A percentile compares a stretch with the other conserved stretches of the same genome.
Evolutionary conservation across 2,329 filamentous ascomycete genomes (phyloP).

Genomic region (Aureobasidium zeae): DNA sequence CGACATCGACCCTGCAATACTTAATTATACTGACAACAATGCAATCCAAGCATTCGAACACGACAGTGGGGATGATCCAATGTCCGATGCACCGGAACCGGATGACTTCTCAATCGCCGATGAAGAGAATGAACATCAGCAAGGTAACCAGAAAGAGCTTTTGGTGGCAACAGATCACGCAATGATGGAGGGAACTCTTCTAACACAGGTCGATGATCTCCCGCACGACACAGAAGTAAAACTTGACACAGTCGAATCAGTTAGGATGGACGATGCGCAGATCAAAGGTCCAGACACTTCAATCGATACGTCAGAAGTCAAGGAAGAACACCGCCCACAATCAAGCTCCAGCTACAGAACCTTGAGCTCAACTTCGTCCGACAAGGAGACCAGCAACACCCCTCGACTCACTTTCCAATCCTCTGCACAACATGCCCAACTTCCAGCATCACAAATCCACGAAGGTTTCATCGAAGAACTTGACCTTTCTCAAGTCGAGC

Average conservation of each 20-base stretch:
- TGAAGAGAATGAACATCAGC: neutral
- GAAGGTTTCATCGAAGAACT: slow-evolving; percentile 10
- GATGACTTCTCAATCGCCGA: neutral
- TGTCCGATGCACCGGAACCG: neutral
- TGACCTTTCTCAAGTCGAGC: slow-evolving; percentile 14
- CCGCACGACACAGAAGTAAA: too few relatives aligned
- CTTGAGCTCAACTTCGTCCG: neutral
- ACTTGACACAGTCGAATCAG: too few relatives aligned
- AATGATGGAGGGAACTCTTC: neutral
- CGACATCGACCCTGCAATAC: slow-evolving; percentile 5
- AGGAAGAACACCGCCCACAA: neutral
- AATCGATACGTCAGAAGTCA: too few relatives aligned
- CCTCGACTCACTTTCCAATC: too few relatives aligned
- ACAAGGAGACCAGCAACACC: too few relatives aligned
- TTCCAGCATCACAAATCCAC: neutral
- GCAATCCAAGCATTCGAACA: neutral
- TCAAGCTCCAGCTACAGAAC: slow-evolving; percentile 13
- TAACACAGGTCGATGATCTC: neutral
- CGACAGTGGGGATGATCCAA: neutral
- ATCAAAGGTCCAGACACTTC: too few relatives aligned
- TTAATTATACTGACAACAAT: too few relatives aligned
- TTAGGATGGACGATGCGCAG: too few relatives aligned
- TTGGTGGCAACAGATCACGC: neutral
- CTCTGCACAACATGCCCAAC: too few relatives aligned
- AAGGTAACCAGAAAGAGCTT: neutral